A percentile compares a stretch with the other conserved stretches of the same genome.
These are phyloP conservation scores for Bruguiera hainesii DNA, from an alignment of 441 rosid genomes.

Conservation along the genomic window DNA sequence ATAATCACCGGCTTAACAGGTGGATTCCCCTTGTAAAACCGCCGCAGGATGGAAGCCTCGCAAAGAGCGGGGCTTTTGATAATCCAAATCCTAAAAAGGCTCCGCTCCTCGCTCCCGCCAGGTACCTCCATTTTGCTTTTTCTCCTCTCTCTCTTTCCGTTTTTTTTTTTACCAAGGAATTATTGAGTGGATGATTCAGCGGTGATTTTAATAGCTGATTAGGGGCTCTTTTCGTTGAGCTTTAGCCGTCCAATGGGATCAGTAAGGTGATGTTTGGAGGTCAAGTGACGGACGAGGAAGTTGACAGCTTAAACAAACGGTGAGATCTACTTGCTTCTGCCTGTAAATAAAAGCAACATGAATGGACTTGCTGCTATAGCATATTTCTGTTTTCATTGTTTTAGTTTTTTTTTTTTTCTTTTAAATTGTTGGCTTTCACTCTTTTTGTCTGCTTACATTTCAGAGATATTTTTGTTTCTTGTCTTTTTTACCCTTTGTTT, in stretches of 20 bases:
- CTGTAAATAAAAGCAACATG: not conserved
- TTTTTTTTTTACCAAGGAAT: not conserved
- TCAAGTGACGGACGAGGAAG: constrained; percentile 92
- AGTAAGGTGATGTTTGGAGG: constrained; percentile 96
- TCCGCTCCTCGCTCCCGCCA: constrained; percentile 62
- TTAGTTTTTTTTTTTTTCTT: not conserved
- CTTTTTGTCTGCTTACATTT: not conserved
- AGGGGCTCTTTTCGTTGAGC: not conserved
- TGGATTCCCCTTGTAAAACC: no score
- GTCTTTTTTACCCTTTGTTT: not conserved
- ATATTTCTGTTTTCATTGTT: not conserved
- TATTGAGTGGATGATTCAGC: no score
- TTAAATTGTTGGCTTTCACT: no score
- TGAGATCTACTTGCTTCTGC: constrained; percentile 37
- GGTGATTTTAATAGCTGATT: not conserved
- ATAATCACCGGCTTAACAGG: no score
- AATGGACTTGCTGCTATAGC: not conserved
- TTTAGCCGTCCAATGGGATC: constrained; percentile 93
- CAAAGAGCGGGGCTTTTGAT: no score
- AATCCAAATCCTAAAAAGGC: constrained; percentile 12
- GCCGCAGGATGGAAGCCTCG: no score
- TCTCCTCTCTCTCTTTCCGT: no score
- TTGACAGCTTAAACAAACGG: constrained; percentile 78
- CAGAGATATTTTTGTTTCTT: not conserved
- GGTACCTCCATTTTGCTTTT: constrained; percentile 25